Percentiles rank a stretch among this genome's conserved stretches.
Evolutionary conservation across 345 rosid genomes (phyloP).

Genomic region (Eucalyptus coolabah): DNA sequence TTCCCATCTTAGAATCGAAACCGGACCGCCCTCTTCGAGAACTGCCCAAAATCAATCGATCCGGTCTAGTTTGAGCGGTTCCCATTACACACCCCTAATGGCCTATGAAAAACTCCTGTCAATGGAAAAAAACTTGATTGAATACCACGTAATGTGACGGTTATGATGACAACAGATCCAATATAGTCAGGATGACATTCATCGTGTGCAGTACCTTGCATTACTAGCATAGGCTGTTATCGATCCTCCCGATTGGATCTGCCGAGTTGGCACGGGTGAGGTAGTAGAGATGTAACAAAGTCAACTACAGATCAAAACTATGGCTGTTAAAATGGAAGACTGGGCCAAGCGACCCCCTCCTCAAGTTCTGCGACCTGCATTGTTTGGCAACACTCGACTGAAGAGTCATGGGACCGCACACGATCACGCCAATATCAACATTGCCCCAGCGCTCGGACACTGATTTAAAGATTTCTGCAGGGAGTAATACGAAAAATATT

Average conservation of each 20-base stretch:
- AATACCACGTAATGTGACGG: rapidly evolving
- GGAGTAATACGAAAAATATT: no score
- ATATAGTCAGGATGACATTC: neutral
- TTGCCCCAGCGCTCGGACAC: constrained; percentile 42
- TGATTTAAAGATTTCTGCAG: constrained; percentile 57
- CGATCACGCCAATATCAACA: constrained; percentile 67
- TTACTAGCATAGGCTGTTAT: neutral
- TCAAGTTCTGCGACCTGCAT: constrained; percentile 48
- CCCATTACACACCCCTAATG: neutral
- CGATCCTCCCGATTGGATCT: neutral
- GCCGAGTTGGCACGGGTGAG: neutral
- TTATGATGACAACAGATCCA: neutral
- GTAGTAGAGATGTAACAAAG: neutral
- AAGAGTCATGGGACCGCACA: constrained; percentile 74
- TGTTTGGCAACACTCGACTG: constrained; percentile 69
- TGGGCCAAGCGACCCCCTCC: constrained; percentile 21
- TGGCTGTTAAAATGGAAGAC: constrained; percentile 77
- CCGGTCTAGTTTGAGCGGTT: rapidly evolving
- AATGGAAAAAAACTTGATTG: neutral
- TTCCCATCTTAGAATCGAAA: rapidly evolving
- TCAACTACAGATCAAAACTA: constrained; percentile 51
- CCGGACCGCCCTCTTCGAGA: rapidly evolving
- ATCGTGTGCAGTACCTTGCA: neutral
- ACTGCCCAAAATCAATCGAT: rapidly evolving
- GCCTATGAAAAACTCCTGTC: neutral